phyloP scores from a whole-genome alignment of 257 asterid genomes.

The Petunia axillaris region DNA sequence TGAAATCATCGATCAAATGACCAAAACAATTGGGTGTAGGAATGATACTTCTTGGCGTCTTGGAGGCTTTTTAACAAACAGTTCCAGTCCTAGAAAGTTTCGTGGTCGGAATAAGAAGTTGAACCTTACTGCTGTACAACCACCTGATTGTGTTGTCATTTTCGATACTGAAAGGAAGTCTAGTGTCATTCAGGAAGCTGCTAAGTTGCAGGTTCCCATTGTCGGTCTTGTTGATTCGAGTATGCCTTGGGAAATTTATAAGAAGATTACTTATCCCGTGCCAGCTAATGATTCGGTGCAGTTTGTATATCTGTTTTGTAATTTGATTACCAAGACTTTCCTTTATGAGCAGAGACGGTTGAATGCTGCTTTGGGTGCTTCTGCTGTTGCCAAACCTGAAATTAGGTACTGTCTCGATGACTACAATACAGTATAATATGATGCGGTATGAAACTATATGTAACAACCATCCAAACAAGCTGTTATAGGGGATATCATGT shows the following conservation, averaged over 20 bases:
- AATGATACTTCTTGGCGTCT: conserved; percentile 90
- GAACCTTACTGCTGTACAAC: conserved; percentile 58
- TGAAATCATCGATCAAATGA: conserved; percentile 75
- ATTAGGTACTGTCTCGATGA: conserved; percentile 37
- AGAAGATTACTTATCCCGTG: conserved; percentile 82
- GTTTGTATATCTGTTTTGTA: conserved; percentile 91
- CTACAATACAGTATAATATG: too few species aligned
- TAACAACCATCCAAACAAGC: too few species aligned
- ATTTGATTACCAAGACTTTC: conserved; percentile 90
- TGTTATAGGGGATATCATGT: not conserved
- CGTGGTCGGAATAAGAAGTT: conserved; percentile 84
- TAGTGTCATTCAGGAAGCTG: conserved; percentile 81
- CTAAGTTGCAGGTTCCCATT: conserved; percentile 78
- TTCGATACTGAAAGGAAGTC: conserved; percentile 85
- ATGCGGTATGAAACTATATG: too few species aligned
- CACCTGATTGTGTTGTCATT: conserved; percentile 90
- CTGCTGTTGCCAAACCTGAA: conserved; percentile 35
- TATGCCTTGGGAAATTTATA: conserved; percentile 78
- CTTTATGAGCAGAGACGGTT: conserved; percentile 67
- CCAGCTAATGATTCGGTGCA: conserved; percentile 90
- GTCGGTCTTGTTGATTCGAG: conserved; percentile 93
- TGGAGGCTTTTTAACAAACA: conserved; percentile 89
- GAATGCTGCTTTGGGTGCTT: conserved; percentile 39
- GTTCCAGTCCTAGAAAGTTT: conserved; percentile 81
- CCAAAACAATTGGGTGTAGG: conserved; percentile 61